phyloP scores from a whole-genome alignment of 495 filamentous ascomycete genomes.

The Lophiotrema nucula region DNA sequence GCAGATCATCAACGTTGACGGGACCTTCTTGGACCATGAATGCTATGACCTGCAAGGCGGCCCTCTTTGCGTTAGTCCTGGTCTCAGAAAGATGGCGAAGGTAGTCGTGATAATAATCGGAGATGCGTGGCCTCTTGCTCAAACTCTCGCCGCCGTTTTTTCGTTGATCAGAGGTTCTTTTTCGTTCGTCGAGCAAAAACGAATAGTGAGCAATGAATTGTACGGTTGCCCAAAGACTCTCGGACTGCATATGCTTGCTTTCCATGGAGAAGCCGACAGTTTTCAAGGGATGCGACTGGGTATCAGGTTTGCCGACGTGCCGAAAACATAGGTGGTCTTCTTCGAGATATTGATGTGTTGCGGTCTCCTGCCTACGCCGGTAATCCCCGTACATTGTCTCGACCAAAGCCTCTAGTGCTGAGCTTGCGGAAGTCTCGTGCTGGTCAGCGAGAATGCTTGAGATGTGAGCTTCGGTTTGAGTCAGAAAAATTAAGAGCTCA shows the following conservation, averaged over 20 bases:
- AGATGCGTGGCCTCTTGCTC: conserved; percentile 63
- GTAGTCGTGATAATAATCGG: conserved; percentile 44
- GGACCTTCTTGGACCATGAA: conserved; percentile 58
- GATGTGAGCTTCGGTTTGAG: conserved; percentile 62
- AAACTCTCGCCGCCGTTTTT: conserved; percentile 30
- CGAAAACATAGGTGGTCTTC: conserved; percentile 55
- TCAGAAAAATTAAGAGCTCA: conserved; percentile 69
- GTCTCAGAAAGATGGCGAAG: conserved; percentile 51
- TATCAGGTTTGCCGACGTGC: conserved; percentile 6
- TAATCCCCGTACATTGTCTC: conserved; percentile 66
- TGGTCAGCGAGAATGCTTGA: conserved; percentile 41
- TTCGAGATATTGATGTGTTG: conserved; percentile 61
- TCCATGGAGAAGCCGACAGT: conserved; percentile 28
- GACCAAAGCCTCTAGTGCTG: conserved; percentile 40
- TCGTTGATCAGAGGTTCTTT: conserved; percentile 11
- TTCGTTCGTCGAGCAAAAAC: conserved; percentile 24
- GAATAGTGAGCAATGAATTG: conserved; percentile 26
- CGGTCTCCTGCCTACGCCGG: conserved; percentile 63
- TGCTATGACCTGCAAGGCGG: conserved; percentile 72
- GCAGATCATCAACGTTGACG: conserved; percentile 46
- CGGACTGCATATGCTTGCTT: conserved; percentile 13
- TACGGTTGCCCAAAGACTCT: conserved; percentile 30
- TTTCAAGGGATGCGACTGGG: conserved; percentile 15
- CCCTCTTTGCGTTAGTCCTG: conserved; percentile 24
- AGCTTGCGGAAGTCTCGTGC: conserved; percentile 33